These are phyloP conservation scores for Aspergillus aculeatus DNA, from an alignment of 2,329 filamentous ascomycete genomes.

Conservation along the genomic window DNA sequence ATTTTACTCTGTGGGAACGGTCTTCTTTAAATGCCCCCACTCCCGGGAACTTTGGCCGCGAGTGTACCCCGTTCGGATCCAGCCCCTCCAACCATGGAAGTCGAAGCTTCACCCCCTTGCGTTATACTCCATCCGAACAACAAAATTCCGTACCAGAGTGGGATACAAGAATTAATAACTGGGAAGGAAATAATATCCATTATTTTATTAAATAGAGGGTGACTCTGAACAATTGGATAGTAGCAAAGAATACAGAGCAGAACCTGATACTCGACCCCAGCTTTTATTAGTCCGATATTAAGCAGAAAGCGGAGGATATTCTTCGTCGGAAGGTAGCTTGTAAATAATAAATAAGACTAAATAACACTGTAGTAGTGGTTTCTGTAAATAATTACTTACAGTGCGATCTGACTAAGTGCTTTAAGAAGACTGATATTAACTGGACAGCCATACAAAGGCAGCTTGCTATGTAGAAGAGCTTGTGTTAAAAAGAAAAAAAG, in stretches of 20 bases:
- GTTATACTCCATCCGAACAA: background rate
- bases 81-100: background rate
- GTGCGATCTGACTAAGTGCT: conserved; percentile 22
- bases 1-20: no score
- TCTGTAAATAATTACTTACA: conserved; percentile 24
- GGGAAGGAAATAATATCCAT: background rate
- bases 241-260: conserved; percentile 11
- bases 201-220: conserved; percentile 8
- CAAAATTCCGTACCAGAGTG: background rate
- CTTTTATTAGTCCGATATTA: conserved; percentile 5
- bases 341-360: conserved; percentile 21
- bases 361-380: conserved; percentile 24
- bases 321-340: conserved; percentile 19
- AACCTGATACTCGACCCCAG: conserved; percentile 4
- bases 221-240: conserved; percentile 5
- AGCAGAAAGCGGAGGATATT: conserved; percentile 17
- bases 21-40: no score
- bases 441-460: conserved; percentile 24
- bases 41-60: no score
- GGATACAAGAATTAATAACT: background rate
- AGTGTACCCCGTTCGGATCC: background rate
- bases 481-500: conserved; percentile 24
- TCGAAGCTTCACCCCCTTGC: background rate
- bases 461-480: conserved; percentile 20
- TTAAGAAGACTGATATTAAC: conserved; percentile 23